A percentile compares a stretch with the other conserved stretches of the same genome.
phyloP scores from a whole-genome alignment of 2,329 filamentous ascomycete species.

The Pseudogymnoascus sp. region DNA sequence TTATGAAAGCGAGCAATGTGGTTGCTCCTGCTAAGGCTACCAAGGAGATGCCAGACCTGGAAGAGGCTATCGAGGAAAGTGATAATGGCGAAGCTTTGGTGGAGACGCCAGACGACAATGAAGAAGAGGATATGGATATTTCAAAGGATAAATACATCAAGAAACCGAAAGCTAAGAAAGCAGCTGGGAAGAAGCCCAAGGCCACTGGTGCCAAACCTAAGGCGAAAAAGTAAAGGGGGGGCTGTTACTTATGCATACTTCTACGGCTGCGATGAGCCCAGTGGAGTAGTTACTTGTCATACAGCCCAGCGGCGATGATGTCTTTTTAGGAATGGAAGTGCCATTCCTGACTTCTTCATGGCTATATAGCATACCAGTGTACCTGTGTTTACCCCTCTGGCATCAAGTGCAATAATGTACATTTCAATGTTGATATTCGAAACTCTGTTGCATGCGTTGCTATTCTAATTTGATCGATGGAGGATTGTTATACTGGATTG shows the following conservation, averaged over 20 bases:
- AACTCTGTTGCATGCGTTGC: neutral
- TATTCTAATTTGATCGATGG: neutral
- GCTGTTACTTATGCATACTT: neutral
- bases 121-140: slow-evolving; percentile 72
- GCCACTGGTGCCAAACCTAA: slow-evolving; percentile 21
- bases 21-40: slow-evolving; percentile 62
- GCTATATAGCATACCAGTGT: neutral
- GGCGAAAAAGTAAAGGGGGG: slow-evolving; percentile 19
- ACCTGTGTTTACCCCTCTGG: neutral
- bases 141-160: slow-evolving; percentile 97
- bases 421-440: neutral
- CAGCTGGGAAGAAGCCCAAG: slow-evolving; percentile 36
- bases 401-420: neutral
- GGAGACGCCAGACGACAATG: slow-evolving; percentile 51
- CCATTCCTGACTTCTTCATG: neutral
- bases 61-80: slow-evolving; percentile 91
- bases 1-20: slow-evolving; percentile 85
- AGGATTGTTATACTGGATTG: neutral
- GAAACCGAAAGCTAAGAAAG: slow-evolving; percentile 68
- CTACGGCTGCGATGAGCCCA: neutral
- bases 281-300: neutral
- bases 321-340: neutral
- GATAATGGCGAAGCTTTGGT: slow-evolving; percentile 63
- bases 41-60: slow-evolving; percentile 80
- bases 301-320: neutral